phyloP scores from a whole-genome alignment of 371 early-diverging fungal species.

The Lichtheimia ramosa region DNA sequence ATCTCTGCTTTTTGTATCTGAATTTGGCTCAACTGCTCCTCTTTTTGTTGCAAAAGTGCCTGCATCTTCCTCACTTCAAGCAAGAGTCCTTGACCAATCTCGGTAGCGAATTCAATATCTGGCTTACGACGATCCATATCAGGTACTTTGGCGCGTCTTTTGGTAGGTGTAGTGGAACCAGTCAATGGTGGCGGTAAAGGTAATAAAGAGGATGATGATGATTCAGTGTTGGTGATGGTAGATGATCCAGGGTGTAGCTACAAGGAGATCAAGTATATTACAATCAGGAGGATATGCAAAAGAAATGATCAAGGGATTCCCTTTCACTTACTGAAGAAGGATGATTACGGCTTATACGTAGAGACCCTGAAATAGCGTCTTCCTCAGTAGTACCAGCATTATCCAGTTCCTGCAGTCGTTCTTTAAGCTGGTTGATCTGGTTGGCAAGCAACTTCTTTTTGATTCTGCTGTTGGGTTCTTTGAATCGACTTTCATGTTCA shows the following conservation, averaged over 20 bases:
- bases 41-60: constrained; percentile 54
- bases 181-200: constrained; percentile 40
- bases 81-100: constrained; percentile 54
- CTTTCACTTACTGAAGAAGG: not conserved
- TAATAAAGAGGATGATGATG: too few species aligned
- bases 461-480: constrained; percentile 24
- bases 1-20: constrained; percentile 61
- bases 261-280: not conserved
- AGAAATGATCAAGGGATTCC: too few species aligned
- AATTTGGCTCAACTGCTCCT: constrained; percentile 60
- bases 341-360: not conserved
- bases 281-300: too few species aligned
- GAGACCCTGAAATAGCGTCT: not conserved
- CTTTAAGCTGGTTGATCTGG: constrained; percentile 27
- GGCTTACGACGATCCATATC: constrained; percentile 41
- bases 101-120: constrained; percentile 59
- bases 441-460: constrained; percentile 23
- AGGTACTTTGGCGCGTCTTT: constrained; percentile 35
- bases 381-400: not conserved
- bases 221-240: too few species aligned
- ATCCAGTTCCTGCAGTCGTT: constrained; percentile 16
- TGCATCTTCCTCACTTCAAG: constrained; percentile 53
- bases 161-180: constrained; percentile 36
- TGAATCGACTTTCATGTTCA: constrained; percentile 20
- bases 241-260: constrained; percentile 5